Evolutionary conservation across 164 flowering plant species (phyloP).

Genomic region (Cinnamomum chago): DNA sequence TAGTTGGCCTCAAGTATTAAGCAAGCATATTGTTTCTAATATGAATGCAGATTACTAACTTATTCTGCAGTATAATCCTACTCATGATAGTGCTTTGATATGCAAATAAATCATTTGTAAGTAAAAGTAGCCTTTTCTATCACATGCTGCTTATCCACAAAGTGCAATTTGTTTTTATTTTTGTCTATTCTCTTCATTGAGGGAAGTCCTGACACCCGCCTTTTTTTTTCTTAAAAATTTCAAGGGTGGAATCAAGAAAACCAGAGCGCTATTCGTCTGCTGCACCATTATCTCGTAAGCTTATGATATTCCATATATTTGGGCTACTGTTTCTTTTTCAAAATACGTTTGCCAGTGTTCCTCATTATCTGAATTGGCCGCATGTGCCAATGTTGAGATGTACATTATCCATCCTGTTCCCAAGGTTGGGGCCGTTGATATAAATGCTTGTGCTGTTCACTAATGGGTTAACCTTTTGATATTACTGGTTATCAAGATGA

Average conservation of each 20-base stretch:
- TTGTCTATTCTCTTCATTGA: background rate
- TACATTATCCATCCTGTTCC: background rate
- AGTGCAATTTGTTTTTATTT: background rate
- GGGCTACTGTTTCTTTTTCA: background rate
- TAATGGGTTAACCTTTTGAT: too few relatives aligned
- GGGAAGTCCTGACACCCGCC: background rate
- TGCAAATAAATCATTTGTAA: background rate
- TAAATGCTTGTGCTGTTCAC: too few relatives aligned
- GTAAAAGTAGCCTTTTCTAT: too few relatives aligned
- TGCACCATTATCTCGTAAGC: conserved; percentile 86
- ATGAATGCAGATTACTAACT: too few relatives aligned
- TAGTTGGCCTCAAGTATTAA: too few relatives aligned
- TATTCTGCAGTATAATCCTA: too few relatives aligned
- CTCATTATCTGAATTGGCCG: background rate
- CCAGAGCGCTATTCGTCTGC: conserved; percentile 99
- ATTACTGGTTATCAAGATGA: too few relatives aligned
- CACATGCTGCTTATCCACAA: background rate
- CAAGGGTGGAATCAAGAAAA: conserved; percentile 94
- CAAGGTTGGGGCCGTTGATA: background rate
- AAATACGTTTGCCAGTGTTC: background rate
- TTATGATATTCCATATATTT: background rate
- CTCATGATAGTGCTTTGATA: background rate
- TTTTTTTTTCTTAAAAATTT: background rate
- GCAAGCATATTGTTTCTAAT: too few relatives aligned
- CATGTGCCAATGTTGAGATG: background rate